Evolutionary conservation across 139 green algal genomes (phyloP), one percentile per base, ranked within the genome.

Genomic region (Chlorokybus atmophyticus): DNA sequence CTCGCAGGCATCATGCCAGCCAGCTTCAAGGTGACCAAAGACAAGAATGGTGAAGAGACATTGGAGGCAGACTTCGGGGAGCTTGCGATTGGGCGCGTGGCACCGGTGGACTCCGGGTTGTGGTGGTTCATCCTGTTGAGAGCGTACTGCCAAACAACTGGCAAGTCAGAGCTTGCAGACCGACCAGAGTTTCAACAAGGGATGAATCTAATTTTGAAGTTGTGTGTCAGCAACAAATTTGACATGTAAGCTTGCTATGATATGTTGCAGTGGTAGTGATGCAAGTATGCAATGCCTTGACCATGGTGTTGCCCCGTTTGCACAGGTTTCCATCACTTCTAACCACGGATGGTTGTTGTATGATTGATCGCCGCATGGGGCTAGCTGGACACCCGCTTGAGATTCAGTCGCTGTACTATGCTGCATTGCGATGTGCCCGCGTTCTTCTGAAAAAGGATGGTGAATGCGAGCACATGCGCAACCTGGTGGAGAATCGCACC

Each of bases 31-130:
- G 60, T 68, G 51, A 39, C 26, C 2, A 28, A 53, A 40, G 55
- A 50, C 27, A n/a, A 50, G 5, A 21, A 19, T 4, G n/a, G n/a
- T n/a, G 51, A 68, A 23, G 60, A 68, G 31, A 23, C 31, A 7
- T 51, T 68, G n/a, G 50, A 68, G 50, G 39, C 60, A 7, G 60
- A 68, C 50, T 68, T 68, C 55, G 60, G 60, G 10, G 60, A 68
- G 32, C 61, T 51, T 3, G 60, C 60, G 0, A 68, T 68, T 17
- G 60, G 60, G 14, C 27, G 60, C 19, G 60, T 68, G 10, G 60
- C 60, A 4, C 60, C 60, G 5, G 60, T 66, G 14, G 59, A n/a
- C n/a, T n/a, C 49, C 55, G 60, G 60, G n/a, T 32, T 68, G 60
- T 68, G 60, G 60, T 62, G 60, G 60, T 55, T 68, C 2, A 52